Base-by-base conservation (phyloP, 192 early-diverging fungal genomes). In the Coemansia brasiliensis region DNA sequence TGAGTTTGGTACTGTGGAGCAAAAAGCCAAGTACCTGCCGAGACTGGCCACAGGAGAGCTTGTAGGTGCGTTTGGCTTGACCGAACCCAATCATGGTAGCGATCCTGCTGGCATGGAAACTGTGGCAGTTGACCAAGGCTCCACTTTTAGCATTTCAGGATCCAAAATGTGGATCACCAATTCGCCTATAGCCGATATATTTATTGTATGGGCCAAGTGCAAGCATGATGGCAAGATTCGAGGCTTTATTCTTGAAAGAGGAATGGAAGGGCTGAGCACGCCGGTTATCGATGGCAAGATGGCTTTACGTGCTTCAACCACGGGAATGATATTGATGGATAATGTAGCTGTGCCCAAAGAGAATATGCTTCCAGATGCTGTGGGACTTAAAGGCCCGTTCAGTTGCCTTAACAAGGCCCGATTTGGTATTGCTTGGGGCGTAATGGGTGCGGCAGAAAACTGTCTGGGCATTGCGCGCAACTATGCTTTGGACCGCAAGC, bases 81-180 rank as follows among this genome's bases (percentile, higher is more conserved):
- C 96, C 0, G 96, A 99, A 75, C 96, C 96, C 40, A 94, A 99
- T 76, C 94, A 96, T 71, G 96, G 96, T 15, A 92, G 89, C 22
- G 96, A 99, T 74, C 93, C 94, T 2, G 89, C 79, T 5, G 81
- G 88, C 32, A 95, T 99, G 94, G 92, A 95, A 74, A 98, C 95
- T 16, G 85, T 69, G 10, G 95, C 94, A 26, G 88, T 87, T 69
- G 76, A 83, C 27, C 88, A 87, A 12, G 81, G 80, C 44, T 67
- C 68, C 5, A 89, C 86, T 68, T 92, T 86, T 69, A 84, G 97
- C 5, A 53, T 98, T 27, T 90, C 85, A 51, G 96, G 96, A 4
- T 83, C 86, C 79, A 99, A 99, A 81, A 97, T 92, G 45, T 99
- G 96, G 96, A 99, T 95, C 74, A 96, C 96, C 56, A 98, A 98